These are phyloP conservation scores for Epichloe glyceriae DNA, from an alignment of 2,329 filamentous ascomycete species.

Conservation along the genomic window DNA sequence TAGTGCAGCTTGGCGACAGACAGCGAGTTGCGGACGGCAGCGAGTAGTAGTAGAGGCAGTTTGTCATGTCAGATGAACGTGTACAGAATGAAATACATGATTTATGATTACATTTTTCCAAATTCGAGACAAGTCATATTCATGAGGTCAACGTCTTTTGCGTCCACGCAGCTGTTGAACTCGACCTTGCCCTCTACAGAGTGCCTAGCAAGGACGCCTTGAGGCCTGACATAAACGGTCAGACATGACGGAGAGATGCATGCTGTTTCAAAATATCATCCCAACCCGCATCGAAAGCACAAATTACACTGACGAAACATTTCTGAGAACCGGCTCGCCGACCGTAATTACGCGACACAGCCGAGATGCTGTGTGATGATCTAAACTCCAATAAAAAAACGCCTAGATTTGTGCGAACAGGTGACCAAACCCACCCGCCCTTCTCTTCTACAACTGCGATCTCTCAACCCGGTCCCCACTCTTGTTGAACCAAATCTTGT, in stretches of 20 bases:
- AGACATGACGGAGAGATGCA: too few species aligned
- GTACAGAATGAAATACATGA: too few species aligned
- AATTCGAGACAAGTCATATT: too few species aligned
- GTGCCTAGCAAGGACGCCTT: too few species aligned
- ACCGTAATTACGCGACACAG: neutral
- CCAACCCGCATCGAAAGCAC: too few species aligned
- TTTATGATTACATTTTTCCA: too few species aligned
- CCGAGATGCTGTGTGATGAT: too few species aligned
- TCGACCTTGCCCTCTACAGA: too few species aligned
- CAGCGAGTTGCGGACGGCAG: neutral
- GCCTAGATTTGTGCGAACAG: neutral
- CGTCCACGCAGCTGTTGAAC: too few species aligned
- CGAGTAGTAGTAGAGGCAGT: neutral
- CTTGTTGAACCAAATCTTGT: constrained; percentile 45
- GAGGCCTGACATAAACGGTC: too few species aligned
- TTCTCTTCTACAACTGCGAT: constrained; percentile 1
- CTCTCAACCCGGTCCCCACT: constrained; percentile 5
- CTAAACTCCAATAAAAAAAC: neutral
- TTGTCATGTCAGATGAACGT: neutral
- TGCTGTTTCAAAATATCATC: too few species aligned
- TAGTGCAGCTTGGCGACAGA: neutral
- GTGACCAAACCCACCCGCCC: neutral
- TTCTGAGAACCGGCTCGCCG: neutral
- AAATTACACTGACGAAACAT: neutral
- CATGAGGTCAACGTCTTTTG: too few species aligned